Base-by-base conservation (phyloP, 306 rosid species). In the Casuarina cunninghamiana region DNA sequence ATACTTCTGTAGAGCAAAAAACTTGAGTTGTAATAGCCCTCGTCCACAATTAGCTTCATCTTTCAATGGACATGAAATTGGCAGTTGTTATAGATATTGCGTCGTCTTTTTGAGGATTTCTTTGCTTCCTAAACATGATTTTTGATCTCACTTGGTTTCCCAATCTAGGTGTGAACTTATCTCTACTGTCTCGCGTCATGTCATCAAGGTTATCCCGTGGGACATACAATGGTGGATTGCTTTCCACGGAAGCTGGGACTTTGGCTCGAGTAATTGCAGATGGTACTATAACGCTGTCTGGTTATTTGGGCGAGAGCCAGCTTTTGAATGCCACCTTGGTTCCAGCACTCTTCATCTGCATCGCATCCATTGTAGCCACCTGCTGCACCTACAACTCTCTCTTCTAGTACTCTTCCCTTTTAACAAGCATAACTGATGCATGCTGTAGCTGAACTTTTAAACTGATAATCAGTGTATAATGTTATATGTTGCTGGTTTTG, bases 211-310 rank as follows among this genome's bases (percentile, higher is more conserved):
- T 93, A 83, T 87, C 98, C 4, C 83, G 84, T 2, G 97, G 98
- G 69, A 93, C 98, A 16, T 91, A 62, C 73, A 93, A 93, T 48
- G 97, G 98, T 1, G 98, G 97, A 35, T 72, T 93, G 80, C 88
- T 93, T 50, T 90, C 97, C 9, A 93, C 97, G 1, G 96, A 93
- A 82, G 98, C 98, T 0, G 98, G 98, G 74, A 93, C 98, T 6
- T 76, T 93, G 69, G 98, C 98, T 50, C 88, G 98, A 76, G 98
- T 93, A 41, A 62, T 93, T 70, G 98, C 97, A 39, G 98, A 93
- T 71, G 97, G 89, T 73, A 91, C 92, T 13, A 91, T 91, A 84
- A 93, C 98, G 53, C 66, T 91, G n/a, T 72, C 89, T 0, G 97
- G 97, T 39, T 90, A 87, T 70, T 81, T 86, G 70, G 86, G 90